Evolutionary conservation across 1,284 basidiomycete genomes (phyloP), one percentile per base, ranked within the genome.

Genomic region (Paramarasmius palmivorus): DNA sequence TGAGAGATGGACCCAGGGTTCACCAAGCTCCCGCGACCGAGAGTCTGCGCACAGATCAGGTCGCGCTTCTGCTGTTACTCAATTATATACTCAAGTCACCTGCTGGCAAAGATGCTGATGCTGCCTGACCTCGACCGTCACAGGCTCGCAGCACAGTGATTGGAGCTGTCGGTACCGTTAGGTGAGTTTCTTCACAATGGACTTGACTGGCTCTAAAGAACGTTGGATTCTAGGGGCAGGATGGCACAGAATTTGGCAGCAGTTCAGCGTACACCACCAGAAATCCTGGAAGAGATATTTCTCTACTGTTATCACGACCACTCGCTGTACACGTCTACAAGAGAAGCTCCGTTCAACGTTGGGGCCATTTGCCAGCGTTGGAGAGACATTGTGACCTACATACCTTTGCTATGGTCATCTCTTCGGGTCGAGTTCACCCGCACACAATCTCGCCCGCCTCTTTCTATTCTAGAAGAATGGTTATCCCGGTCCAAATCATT

Each of bases 261-360:
- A 32, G 38, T 22, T 23, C 46, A 49, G 6, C 25, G 44, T 20
- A 39, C 32, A 15, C 53, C 53, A 2, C 20, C 48, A 2, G 53
- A 54, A 50, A 25, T 54, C 23, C 32, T 49, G 3, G 48, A 49
- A 19, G 23, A 44, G 15, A 54, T 54, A n/a, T 54, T 49, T 32
- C 48, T 54, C 23, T 36, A 44, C 17, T 54, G 53, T 40, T 50
- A 42, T 25, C 53, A 50, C 12, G 48, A 54, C 23, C 41, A 54
- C 17, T 50, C 53, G n/a, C 34, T 54, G 6, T 49, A 49, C 32
- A 37, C 39, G 19, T 37, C 20, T 26, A 32, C 3, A 8, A 50
- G 29, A 12, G 53, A 49, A 23, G 53, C 53, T 29, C 53, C 53
- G 4, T 54, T 54, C 35, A 54, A 54, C 34, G 17, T 54, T 6